Base-by-base conservation (phyloP, 2,329 filamentous ascomycete genomes). In the Colletotrichum sp. region DNA sequence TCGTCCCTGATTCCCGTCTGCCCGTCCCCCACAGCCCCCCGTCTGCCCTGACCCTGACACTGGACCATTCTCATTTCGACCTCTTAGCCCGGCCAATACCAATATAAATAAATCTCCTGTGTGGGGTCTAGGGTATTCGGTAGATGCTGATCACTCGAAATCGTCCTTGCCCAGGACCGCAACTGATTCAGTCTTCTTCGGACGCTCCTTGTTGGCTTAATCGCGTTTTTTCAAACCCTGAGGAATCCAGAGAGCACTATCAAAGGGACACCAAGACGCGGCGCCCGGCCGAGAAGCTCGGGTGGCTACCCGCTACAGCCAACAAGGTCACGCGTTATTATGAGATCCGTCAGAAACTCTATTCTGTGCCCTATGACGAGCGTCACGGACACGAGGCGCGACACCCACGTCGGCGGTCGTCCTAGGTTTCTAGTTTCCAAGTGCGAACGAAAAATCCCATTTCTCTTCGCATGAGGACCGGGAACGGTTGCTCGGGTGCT, bases 71-170 rank as follows among this genome's bases (percentile, higher is more conserved):
- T 69, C 57, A 49, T n/a, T 65, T 64, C 15, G 32, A 49, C 63
- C 22, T 25, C 44, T 49, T 39, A n/a, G n/a, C 70, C 70, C 39
- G 57, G 55, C 74, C 70, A 76, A 76, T 65, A 30, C 70, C 57
- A 76, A 76, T 36, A 59, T 61, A n/a, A 69, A 69, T 69, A 76
- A 76, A 76, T 73, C 73, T 73, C 64, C 70, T 65, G 19, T 55
- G 74, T 68, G 70, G 74, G 39, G 32, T 63, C 55, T 39, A 25
- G 52, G 64, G 69, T 32, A 73, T 71, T 73, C 70, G 73, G 69
- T 68, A 69, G 64, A 73, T 65, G 73, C 57, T 76, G 74, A 73
- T 76, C 70, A 69, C 65, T 69, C 70, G 64, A 70, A 73, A 65
- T n/a, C 12, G 70, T 29, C 64, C 74, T 76, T 65, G 73, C 16